These are phyloP conservation scores for Pseudopithomyces maydicus DNA, from an alignment of 2,329 filamentous ascomycete species.

Conservation along the genomic window DNA sequence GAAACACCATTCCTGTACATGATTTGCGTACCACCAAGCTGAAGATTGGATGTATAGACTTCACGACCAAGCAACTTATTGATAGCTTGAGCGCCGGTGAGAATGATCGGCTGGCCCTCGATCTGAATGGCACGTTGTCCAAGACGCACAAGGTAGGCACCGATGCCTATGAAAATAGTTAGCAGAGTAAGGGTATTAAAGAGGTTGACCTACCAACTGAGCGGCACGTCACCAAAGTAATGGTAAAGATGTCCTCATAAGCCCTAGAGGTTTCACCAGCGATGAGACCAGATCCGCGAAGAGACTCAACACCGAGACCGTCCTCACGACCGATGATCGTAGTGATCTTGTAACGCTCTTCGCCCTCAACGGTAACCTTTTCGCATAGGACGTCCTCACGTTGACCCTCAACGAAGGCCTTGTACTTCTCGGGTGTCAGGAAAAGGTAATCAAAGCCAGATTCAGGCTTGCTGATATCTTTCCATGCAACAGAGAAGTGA, in stretches of 20 bases:
- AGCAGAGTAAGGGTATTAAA: conserved; percentile 32
- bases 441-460: conserved; percentile 97
- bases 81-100: conserved; percentile 94
- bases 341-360: conserved; percentile 91
- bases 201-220: conserved; percentile 73
- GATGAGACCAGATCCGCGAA: conserved; percentile 96
- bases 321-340: conserved; percentile 94
- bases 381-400: conserved; percentile 84
- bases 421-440: conserved; percentile 83
- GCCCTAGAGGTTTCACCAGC: conserved; percentile 95
- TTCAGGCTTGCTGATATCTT: conserved; percentile 79
- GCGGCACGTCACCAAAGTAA: conserved; percentile 95
- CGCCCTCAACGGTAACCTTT: conserved; percentile 80
- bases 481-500: conserved; percentile 97
- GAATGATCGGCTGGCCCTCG: conserved; percentile 97
- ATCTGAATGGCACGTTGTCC: conserved; percentile 99
- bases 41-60: conserved; percentile 98
- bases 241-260: conserved; percentile 98
- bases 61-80: conserved; percentile 98
- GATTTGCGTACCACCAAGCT: conserved; percentile 99
- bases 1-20: conserved; percentile 99
- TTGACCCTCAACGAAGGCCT: conserved; percentile 80
- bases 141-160: conserved; percentile 97
- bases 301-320: conserved; percentile 94
- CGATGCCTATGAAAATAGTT: conserved; percentile 69